A percentile compares a stretch with the other conserved stretches of the same genome.
phyloP scores from a whole-genome alignment of 148 eudicot species.

The Nepenthes mirabilis region DNA sequence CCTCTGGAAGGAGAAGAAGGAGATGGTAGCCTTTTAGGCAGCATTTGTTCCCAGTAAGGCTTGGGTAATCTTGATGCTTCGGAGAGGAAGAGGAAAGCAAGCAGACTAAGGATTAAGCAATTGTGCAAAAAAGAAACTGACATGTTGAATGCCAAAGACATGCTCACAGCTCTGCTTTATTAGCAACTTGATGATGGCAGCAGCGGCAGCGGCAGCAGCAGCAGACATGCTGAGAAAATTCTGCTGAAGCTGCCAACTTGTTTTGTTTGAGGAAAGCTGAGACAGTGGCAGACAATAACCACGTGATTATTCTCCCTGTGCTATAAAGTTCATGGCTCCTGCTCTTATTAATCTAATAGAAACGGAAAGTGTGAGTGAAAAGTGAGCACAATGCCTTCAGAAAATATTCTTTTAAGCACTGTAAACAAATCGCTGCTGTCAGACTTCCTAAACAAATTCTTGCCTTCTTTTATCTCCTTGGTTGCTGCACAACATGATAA shows the following conservation, averaged over 20 bases:
- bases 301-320: constrained; percentile 18
- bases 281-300: constrained; percentile 78
- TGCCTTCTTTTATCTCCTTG: too few relatives aligned
- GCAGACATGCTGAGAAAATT: constrained; percentile 55
- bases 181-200: constrained; percentile 1
- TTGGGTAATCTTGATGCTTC: constrained; percentile 63
- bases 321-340: not conserved
- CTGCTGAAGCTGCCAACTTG: constrained; percentile 54
- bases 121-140: constrained; percentile 27
- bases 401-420: too few relatives aligned
- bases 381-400: too few relatives aligned
- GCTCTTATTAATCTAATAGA: not conserved
- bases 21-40: constrained; percentile 61
- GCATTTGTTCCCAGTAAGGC: constrained; percentile 65
- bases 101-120: constrained; percentile 38
- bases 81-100: constrained; percentile 30
- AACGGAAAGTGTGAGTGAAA: too few relatives aligned
- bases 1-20: constrained; percentile 68
- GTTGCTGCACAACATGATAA: too few relatives aligned
- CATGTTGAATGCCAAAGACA: constrained; percentile 22
- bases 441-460: too few relatives aligned
- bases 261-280: constrained; percentile 48
- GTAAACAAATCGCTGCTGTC: too few relatives aligned
- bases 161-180: constrained; percentile 14
- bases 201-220: constrained; percentile 20